Evolutionary conservation across 306 rosid genomes (phyloP).

Genomic region (Psophocarpus tetragonolobus): DNA sequence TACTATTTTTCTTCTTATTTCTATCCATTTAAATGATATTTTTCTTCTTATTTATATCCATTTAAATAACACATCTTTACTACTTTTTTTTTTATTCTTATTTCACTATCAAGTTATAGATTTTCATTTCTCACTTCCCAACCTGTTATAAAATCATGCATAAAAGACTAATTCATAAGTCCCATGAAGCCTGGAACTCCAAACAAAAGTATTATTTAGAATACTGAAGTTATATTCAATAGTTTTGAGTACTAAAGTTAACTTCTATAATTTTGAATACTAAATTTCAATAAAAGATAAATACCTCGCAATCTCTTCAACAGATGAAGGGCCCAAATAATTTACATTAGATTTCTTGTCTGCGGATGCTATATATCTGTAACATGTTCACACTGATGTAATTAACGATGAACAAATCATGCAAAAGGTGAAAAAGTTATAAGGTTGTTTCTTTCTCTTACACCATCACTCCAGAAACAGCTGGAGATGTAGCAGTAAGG

Average conservation of each 20-base stretch:
- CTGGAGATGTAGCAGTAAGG: slow-evolving; percentile 50
- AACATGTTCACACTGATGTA: slow-evolving; percentile 26
- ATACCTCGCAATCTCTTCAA: slow-evolving; percentile 77
- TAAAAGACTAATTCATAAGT: not conserved
- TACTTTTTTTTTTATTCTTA: not conserved
- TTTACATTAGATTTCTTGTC: slow-evolving; percentile 65
- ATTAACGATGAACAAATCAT: slow-evolving; percentile 22
- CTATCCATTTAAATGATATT: not conserved
- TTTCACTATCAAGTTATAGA: no score
- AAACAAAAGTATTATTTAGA: not conserved
- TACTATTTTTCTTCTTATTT: not conserved
- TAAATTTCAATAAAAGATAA: slow-evolving; percentile 32
- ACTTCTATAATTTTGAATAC: not conserved
- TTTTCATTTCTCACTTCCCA: no score
- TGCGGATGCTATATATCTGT: slow-evolving; percentile 84
- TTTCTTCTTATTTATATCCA: not conserved
- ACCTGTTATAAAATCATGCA: not conserved
- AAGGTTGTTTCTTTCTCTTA: slow-evolving; percentile 48
- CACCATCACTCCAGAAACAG: slow-evolving; percentile 80
- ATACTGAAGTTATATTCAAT: no score
- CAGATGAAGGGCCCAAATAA: slow-evolving; percentile 85
- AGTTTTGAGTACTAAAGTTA: slow-evolving; percentile 5
- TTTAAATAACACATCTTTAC: not conserved
- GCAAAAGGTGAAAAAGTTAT: slow-evolving; percentile 12
- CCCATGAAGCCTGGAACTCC: slow-evolving; percentile 4